Base-by-base conservation (phyloP, 352 stramenopile genomes). In the Phytopythium cucurbitacearum region DNA sequence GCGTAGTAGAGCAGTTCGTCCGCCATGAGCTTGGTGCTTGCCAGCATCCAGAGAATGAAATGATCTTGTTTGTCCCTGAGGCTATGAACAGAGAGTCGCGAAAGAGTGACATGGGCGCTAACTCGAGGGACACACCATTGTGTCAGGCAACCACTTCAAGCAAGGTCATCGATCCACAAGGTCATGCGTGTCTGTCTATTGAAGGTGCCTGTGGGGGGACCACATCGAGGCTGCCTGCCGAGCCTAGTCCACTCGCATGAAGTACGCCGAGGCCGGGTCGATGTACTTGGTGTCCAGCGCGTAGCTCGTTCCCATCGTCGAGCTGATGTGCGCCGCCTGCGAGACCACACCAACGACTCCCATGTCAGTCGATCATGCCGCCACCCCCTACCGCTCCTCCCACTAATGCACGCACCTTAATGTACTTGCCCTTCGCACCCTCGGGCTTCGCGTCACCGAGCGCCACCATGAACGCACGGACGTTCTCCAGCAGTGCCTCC, bases 371-470 rank as follows among this genome's bases (percentile, higher is more conserved):
- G 16, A 50, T 16, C 13, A 35, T 3, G 40, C 7, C 34, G 51
- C 32, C 4, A 12, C 21, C 21, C 1, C 21, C 21, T 28, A 28
- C 21, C 21, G 21, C 1, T 28, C 21, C 21, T 28, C 21, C 21
- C 21, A 28, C 21, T 28, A 21, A 51, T 1, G 7, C 8, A 4
- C 53, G 40, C 57, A 80, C 63, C 71, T 91, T 95, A 57, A 97
- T 95, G 78, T 97, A 97, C 62, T 95, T 97, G 63, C 91, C 91
- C 79, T 97, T 97, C 57, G 89, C 87, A 13, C 85, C 89, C 45
- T 97, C 89, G 11, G 91, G 91, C 72, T 97, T 97, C 62, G 85
- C 83, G 51, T 96, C 87, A 41, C 72, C 80, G 40, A 97, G 69
- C 42, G 87, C 88, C 40, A 97, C 82, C 91, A 97, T 97, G 66